Evolutionary conservation across 176 grass and related monocot species (phyloP).

Genomic region (Secale cereale): DNA sequence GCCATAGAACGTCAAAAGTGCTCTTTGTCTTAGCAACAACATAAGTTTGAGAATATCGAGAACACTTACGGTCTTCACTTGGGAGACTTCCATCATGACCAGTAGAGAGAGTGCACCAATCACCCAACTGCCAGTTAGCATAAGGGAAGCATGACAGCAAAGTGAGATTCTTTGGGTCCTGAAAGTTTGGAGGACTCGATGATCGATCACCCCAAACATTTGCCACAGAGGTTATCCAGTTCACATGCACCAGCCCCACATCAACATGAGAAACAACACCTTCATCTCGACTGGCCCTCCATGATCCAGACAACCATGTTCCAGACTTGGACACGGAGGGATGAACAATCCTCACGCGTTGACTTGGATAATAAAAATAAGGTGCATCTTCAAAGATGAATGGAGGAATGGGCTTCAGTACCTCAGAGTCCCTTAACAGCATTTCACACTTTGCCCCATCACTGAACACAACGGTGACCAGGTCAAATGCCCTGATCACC

Average conservation of each 20-base stretch:
- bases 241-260: constrained; percentile 69
- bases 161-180: constrained; percentile 73
- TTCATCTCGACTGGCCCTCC: constrained; percentile 53
- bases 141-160: constrained; percentile 73
- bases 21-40: constrained; percentile 81
- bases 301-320: constrained; percentile 81
- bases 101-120: constrained; percentile 77
- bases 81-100: not conserved
- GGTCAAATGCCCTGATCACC: constrained; percentile 73
- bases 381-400: constrained; percentile 64
- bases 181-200: constrained; percentile 54
- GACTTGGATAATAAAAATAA: constrained; percentile 81
- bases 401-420: constrained; percentile 60
- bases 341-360: constrained; percentile 63
- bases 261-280: constrained; percentile 68
- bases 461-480: constrained; percentile 66
- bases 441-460: constrained; percentile 79
- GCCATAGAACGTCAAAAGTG: constrained; percentile 80
- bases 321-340: constrained; percentile 44
- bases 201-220: constrained; percentile 56
- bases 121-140: constrained; percentile 94
- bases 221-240: constrained; percentile 76
- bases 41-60: constrained; percentile 54
- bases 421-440: constrained; percentile 66
- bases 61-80: constrained; percentile 34